Evolutionary conservation across 2,329 filamentous ascomycete species (phyloP), one percentile per base, ranked within the genome.

Genomic region (Clonostachys solani): DNA sequence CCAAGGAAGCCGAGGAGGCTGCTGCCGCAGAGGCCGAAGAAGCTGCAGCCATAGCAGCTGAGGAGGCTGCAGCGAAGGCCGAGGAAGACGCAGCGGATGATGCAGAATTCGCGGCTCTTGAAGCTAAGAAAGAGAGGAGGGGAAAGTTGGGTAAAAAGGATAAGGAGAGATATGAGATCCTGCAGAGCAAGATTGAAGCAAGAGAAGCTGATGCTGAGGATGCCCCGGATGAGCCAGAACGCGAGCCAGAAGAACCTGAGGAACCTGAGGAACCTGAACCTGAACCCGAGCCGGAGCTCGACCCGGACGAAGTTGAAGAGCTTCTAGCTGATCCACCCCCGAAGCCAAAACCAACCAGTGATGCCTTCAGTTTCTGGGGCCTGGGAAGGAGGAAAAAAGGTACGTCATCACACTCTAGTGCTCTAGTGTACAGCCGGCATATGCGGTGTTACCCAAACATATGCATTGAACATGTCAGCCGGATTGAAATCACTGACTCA

Each of bases 301-400:
- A 64, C 12, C 57, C 67, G 12, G 69, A 72, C 34, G 63, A 74
- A 47, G 59, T 74, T 29, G 71, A 73, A 44, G 69, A 72, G 53
- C 60, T 75, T 16, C 58, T 74, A 34, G 57, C 62, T 7, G 55
- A 57, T 7, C 56, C 23, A 29, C 23, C 23, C 23, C 58, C 40
- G 57, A 61, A 45, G 37, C 19, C 55, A 29, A 29, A 29, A 29
- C 23, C 23, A 41, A 62, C 67, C 47, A 57, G 56, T 40, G 69
- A 74, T 48, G 60, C 74, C 1, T 83, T 82, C 60, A 73, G 73
- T 54, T 81, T 82, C 66, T 83, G 79, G 80, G 75, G 78, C 6
- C 45, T 64, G 49, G 66, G 71, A 43, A 52, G 74, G 58, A 77
- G 73, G 45, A 69, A 68, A 56, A 72, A 72, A 65, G 69, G 66